A percentile compares a stretch with the other conserved stretches of the same genome.
Evolutionary conservation across 2,329 filamentous ascomycete genomes (phyloP).

Genomic region (Xylariaceae sp.): DNA sequence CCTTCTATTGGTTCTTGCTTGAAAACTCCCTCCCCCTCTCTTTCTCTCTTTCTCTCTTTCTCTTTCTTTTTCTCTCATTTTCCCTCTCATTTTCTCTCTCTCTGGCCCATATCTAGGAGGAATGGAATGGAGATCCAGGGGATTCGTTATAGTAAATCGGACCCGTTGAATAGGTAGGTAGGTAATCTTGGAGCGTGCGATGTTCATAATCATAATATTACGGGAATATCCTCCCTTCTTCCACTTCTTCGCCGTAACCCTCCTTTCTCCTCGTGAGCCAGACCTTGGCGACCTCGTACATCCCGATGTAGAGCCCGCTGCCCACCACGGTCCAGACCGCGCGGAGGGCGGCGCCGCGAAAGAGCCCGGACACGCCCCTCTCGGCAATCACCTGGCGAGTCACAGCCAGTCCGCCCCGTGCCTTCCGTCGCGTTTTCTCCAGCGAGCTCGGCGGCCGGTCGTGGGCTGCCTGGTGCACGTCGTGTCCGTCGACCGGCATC

Average conservation of each 20-base stretch:
- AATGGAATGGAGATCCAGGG: no score
- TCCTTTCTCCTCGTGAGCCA: conserved; percentile 56
- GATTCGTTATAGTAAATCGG: no score
- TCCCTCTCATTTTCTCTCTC: no score
- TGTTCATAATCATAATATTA: no score
- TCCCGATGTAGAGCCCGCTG: conserved; percentile 81
- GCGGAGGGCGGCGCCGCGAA: conserved; percentile 74
- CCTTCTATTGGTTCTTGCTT: neutral
- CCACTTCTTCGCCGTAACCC: conserved; percentile 42
- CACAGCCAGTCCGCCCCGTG: conserved; percentile 56
- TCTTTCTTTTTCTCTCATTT: no score
- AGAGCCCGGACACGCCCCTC: conserved; percentile 73
- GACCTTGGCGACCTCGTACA: conserved; percentile 78
- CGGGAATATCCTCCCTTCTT: conserved; percentile 29
- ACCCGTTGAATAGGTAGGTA: no score
- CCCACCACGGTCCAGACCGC: conserved; percentile 81
- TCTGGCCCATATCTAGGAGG: no score
- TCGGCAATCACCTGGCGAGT: conserved; percentile 66
- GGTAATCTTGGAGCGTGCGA: neutral
- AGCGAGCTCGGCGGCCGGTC: conserved; percentile 19
- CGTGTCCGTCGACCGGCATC: conserved; percentile 50
- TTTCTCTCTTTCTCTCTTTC: no score
- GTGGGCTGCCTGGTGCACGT: conserved; percentile 34
- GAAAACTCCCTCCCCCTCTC: no score
- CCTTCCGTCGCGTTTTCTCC: conserved; percentile 31